Conservation (phyloP, 2,329 filamentous ascomycete species). For the Immersiporthe knoxdaviesiana region DNA sequence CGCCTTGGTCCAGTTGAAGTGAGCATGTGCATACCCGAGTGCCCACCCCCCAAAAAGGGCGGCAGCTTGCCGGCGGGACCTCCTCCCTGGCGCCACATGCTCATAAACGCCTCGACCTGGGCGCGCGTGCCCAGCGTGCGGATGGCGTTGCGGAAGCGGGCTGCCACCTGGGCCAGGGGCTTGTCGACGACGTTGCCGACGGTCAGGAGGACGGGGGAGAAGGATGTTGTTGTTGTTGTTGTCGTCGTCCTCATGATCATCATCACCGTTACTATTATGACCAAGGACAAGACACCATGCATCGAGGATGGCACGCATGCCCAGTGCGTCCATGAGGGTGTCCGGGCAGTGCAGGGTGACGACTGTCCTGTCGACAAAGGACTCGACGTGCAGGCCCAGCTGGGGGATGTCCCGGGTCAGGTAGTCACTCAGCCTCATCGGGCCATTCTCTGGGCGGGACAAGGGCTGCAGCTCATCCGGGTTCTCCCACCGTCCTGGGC, state of each 20-base stretch:
- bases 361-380: constrained; percentile 47
- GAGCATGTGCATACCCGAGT: constrained; percentile 38
- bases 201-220: constrained; percentile 9
- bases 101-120: constrained; percentile 43
- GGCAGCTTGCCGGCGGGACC: constrained; percentile 32
- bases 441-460: constrained; percentile 31
- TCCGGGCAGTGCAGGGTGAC: constrained; percentile 47
- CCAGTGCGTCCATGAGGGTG: constrained; percentile 46
- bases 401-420: constrained; percentile 44
- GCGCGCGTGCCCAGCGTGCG: constrained; percentile 37
- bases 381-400: constrained; percentile 46
- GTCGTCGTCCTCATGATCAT: constrained; percentile 31
- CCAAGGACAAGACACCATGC: constrained; percentile 45
- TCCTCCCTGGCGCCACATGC: constrained; percentile 33
- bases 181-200: constrained; percentile 11
- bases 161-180: constrained; percentile 38
- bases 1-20: constrained; percentile 41
- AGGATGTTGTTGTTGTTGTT: neutral
- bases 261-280: constrained; percentile 32
- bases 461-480: constrained; percentile 34
- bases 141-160: constrained; percentile 37
- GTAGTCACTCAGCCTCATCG: constrained; percentile 41
- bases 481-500: constrained; percentile 33
- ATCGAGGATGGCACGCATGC: constrained; percentile 40
- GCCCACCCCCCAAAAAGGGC: constrained; percentile 39